These are phyloP conservation scores for Populus ilicifolia DNA, from an alignment of 345 rosid genomes.

Conservation along the genomic window DNA sequence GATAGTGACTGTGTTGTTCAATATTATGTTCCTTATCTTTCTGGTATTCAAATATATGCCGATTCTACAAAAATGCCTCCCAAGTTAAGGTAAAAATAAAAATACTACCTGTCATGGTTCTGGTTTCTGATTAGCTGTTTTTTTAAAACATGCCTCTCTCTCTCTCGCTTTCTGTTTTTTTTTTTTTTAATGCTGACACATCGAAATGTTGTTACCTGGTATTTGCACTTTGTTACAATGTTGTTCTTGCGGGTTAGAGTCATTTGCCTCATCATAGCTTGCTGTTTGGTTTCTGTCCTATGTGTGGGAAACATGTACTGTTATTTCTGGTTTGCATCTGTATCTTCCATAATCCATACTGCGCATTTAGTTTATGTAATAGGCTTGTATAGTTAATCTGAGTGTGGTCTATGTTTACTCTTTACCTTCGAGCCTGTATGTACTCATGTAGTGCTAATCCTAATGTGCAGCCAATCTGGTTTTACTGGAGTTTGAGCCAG, in stretches of 20 bases:
- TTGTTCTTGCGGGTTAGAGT: neutral
- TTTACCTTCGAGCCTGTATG: neutral
- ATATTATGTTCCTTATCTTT: constrained; percentile 46
- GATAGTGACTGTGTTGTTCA: constrained; percentile 37
- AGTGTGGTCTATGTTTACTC: neutral
- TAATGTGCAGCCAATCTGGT: neutral
- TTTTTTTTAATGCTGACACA: neutral
- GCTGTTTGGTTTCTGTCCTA: neutral
- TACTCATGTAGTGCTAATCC: neutral
- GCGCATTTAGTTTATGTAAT: neutral
- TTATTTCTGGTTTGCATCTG: neutral
- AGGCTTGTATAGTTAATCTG: neutral
- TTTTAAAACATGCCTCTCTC: neutral
- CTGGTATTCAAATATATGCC: constrained; percentile 44
- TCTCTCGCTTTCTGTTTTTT: too few species aligned
- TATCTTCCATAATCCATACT: neutral
- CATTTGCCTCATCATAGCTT: neutral
- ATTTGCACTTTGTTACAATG: too few species aligned
- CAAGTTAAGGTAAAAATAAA: constrained; percentile 4
- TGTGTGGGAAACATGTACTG: neutral
- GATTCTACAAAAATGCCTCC: constrained; percentile 6
- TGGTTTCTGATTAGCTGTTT: neutral
- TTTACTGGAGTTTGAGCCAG: neutral
- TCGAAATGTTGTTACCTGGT: too few species aligned
- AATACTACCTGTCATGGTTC: neutral